Evolutionary conservation across 2,329 filamentous ascomycete species (phyloP).

Genomic region (Zymoseptoria crescenta): DNA sequence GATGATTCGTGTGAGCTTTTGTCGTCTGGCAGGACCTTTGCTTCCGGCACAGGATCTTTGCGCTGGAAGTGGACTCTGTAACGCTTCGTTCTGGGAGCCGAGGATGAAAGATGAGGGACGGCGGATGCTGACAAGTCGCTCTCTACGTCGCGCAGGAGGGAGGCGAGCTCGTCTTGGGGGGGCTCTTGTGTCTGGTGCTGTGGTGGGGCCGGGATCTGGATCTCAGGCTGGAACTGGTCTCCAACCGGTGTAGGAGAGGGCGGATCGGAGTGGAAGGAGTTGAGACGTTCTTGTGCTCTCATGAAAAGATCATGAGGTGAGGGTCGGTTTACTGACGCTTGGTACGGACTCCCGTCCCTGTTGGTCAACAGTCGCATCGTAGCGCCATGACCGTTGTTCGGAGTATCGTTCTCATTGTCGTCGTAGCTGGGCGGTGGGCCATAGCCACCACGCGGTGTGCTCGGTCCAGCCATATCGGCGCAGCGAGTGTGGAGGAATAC

Average conservation of each 20-base stretch:
- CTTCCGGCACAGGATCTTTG: neutral
- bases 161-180: constrained; percentile 35
- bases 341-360: constrained; percentile 34
- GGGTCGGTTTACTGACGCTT: constrained; percentile 28
- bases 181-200: constrained; percentile 19
- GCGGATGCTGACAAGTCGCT: constrained; percentile 22
- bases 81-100: constrained; percentile 19
- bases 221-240: constrained; percentile 8
- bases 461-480: constrained; percentile 18
- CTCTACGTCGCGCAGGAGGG: constrained; percentile 37
- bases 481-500: neutral
- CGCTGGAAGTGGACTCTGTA: constrained; percentile 26
- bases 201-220: constrained; percentile 2
- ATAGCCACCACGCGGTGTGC: constrained; percentile 19
- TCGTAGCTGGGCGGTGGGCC: constrained; percentile 39
- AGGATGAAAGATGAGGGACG: constrained; percentile 14
- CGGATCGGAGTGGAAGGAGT: neutral
- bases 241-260: constrained; percentile 10
- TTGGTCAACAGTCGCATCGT: constrained; percentile 46
- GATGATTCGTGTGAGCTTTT: constrained; percentile 26
- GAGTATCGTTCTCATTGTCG: constrained; percentile 26
- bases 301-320: constrained; percentile 33
- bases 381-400: constrained; percentile 34
- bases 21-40: constrained; percentile 5
- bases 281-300: constrained; percentile 22